Conservation (phyloP, 1,284 basidiomycete species). For the Takashimella tepidaria region DNA sequence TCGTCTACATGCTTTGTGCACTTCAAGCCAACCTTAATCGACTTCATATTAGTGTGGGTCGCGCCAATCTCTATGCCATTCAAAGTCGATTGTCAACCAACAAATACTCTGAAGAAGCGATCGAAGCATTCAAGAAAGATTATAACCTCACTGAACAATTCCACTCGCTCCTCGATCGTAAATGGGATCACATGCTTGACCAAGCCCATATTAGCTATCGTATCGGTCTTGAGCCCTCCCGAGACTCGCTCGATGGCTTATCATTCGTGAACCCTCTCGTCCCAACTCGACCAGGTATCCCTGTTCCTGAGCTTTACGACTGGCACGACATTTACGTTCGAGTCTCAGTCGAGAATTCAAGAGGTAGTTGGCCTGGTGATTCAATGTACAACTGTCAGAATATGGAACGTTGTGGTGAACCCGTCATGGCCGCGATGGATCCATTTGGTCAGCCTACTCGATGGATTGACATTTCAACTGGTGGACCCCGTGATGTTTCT, state of each 20-base stretch:
- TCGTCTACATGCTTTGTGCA: conserved; percentile 61
- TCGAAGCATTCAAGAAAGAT: conserved; percentile 41
- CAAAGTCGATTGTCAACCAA: conserved; percentile 64
- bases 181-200: conserved; percentile 57
- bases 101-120: conserved; percentile 55
- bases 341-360: conserved; percentile 58
- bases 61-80: conserved; percentile 59
- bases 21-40: conserved; percentile 53
- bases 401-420: conserved; percentile 53
- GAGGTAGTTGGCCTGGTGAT: conserved; percentile 46
- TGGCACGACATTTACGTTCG: conserved; percentile 50
- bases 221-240: conserved; percentile 64
- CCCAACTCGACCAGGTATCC: conserved; percentile 19
- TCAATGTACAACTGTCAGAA: conserved; percentile 47
- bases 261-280: conserved; percentile 23
- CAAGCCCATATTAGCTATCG: conserved; percentile 49
- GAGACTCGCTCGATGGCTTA: conserved; percentile 47
- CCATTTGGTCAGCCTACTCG: conserved; percentile 54
- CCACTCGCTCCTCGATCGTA: conserved; percentile 56
- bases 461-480: conserved; percentile 60
- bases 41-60: conserved; percentile 53
- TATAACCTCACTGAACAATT: conserved; percentile 50
- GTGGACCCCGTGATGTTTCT: conserved; percentile 58
- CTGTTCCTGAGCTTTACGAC: conserved; percentile 51
- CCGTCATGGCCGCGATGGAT: conserved; percentile 53